phyloP scores from a whole-genome alignment of 257 asterid species.

The Ophiorrhiza pumila region DNA sequence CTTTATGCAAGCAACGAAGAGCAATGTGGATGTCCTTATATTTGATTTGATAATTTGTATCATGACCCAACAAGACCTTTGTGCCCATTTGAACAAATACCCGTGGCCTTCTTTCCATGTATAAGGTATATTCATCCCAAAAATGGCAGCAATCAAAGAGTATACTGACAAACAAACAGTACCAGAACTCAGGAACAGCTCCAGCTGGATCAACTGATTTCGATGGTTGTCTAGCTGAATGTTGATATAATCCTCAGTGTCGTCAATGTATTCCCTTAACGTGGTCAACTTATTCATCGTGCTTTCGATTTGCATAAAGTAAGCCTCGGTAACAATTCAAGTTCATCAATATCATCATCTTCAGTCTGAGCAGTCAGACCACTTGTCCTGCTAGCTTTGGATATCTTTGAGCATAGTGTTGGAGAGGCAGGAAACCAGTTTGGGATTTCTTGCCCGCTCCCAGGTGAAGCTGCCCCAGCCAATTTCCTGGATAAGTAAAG shows the following conservation, averaged over 20 bases:
- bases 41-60: not conserved
- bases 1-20: not conserved
- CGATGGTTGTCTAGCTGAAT: slow-evolving; percentile 97
- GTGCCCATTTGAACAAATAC: slow-evolving; percentile 77
- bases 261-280: slow-evolving; percentile 87
- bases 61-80: slow-evolving; percentile 39
- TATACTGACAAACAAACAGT: slow-evolving; percentile 68
- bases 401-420: slow-evolving; percentile 39
- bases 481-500: slow-evolving; percentile 73
- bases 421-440: slow-evolving; percentile 57
- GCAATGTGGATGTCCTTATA: too few relatives aligned
- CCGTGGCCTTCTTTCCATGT: slow-evolving; percentile 70
- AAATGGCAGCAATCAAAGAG: slow-evolving; percentile 78
- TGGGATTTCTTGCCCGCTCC: slow-evolving; percentile 32
- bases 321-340: slow-evolving; percentile 94
- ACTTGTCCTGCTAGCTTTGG: slow-evolving; percentile 55
- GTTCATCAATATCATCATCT: slow-evolving; percentile 82
- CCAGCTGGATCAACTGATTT: slow-evolving; percentile 95
- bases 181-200: slow-evolving; percentile 78
- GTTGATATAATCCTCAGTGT: slow-evolving; percentile 92
- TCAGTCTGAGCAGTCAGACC: slow-evolving; percentile 44
- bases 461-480: slow-evolving; percentile 39
- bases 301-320: slow-evolving; percentile 88
- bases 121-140: slow-evolving; percentile 87
- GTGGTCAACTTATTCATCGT: slow-evolving; percentile 77